Conservation (phyloP, 306 rosid species). For the Quercus glauca region DNA sequence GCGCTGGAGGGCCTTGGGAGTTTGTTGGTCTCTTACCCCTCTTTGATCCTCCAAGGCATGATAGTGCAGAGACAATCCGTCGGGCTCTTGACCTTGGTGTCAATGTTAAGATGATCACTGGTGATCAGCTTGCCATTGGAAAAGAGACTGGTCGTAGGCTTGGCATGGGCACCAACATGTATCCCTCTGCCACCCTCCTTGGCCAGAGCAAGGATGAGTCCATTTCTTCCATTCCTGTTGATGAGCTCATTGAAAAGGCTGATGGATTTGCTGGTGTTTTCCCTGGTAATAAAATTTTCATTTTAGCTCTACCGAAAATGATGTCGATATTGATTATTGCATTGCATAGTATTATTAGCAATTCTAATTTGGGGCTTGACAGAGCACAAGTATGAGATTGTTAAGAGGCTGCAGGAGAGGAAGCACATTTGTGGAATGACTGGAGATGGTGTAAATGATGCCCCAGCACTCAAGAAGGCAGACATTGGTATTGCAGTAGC, state of each 20-base stretch:
- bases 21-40: conserved; percentile 86
- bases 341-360: not conserved
- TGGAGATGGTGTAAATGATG: conserved; percentile 94
- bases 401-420: conserved; percentile 69
- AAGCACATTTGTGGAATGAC: conserved; percentile 90
- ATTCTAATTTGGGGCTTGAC: conserved; percentile 9
- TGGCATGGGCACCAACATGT: conserved; percentile 98
- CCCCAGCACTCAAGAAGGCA: conserved; percentile 88
- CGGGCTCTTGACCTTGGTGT: conserved; percentile 93
- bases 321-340: not conserved
- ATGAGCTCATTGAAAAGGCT: conserved; percentile 91
- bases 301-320: not conserved
- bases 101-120: conserved; percentile 95
- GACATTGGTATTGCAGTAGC: conserved; percentile 96
- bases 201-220: conserved; percentile 62
- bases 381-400: conserved; percentile 96
- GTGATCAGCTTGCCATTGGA: conserved; percentile 96
- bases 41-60: conserved; percentile 98
- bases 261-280: conserved; percentile 97
- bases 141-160: conserved; percentile 96
- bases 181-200: conserved; percentile 84
- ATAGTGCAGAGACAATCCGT: conserved; percentile 92
- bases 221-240: conserved; percentile 67
- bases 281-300: conserved; percentile 57
- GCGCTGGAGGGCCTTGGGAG: conserved; percentile 76